Evolutionary conservation across 2,329 filamentous ascomycete species (phyloP), one percentile per base, ranked within the genome.

Genomic region (Tolypocladium tundrense): DNA sequence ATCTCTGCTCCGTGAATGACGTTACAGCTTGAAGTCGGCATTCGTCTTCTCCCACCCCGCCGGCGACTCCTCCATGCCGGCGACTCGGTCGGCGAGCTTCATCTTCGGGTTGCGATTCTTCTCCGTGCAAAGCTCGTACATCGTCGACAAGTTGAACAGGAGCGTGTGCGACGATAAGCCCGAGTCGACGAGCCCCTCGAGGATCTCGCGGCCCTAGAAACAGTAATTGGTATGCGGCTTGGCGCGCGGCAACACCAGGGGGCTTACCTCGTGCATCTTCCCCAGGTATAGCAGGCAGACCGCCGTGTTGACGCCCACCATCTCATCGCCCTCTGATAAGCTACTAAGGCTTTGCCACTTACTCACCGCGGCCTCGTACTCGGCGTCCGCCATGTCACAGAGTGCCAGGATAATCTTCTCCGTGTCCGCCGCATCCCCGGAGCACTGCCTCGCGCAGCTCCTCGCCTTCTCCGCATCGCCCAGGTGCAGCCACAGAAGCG

Each of bases 81-180:
- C 87, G 21, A 94, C 79, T 55, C 79, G 82, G 65, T 91, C 88
- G 2, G 88, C 86, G 21, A 97, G 76, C 33, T 75, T 77, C 37
- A 82, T 72, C 77, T 97, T 97, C 64, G 88, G 72, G 14, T 80
- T 80, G 54, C 83, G 78, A 48, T 90, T 83, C 61, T 83, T 81
- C 65, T 97, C 92, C 0, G 89, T 92, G 69, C 89, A 94, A 9
- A 97, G 79, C 72, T 97, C 94, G 69, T 96, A 97, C 65, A 96
- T 84, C 0, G 93, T 97, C 13, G 87, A 85, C 14, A 99, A 73
- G 69, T 97, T 97, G 73, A 97, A 96, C 0, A 95, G 82, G 2
- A 96, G 74, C 0, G 89, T 89, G 61, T 89, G 86, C 59, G 93
- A 97, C 0, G 84, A 82, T 45, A 83, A 77, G 1, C 85, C 83